These are phyloP conservation scores for Trichoderma koningiopsis DNA, from an alignment of 2,329 filamentous ascomycete species.

Conservation along the genomic window DNA sequence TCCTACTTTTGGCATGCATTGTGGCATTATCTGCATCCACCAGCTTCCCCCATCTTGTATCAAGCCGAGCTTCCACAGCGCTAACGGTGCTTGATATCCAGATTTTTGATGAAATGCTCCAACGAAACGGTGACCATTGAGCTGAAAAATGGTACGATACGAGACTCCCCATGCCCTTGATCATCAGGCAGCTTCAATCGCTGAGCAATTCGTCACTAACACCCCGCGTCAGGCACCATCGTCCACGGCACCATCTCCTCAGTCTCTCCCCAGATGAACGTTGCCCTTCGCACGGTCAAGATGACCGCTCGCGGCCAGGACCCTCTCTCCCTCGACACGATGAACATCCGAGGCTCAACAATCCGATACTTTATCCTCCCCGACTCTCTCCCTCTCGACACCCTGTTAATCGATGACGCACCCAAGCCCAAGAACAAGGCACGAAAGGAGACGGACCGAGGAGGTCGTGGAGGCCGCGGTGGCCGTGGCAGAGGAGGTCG, in stretches of 20 bases:
- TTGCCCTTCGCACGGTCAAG: slow-evolving; percentile 90
- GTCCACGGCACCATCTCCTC: slow-evolving; percentile 96
- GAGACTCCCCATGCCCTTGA: background rate
- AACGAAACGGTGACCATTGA: slow-evolving; percentile 99
- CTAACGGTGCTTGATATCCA: slow-evolving; percentile 46
- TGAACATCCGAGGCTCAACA: slow-evolving; percentile 94
- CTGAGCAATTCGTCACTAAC: slow-evolving; percentile 9
- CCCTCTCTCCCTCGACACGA: slow-evolving; percentile 84
- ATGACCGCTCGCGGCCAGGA: slow-evolving; percentile 92
- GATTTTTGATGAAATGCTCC: slow-evolving; percentile 98
- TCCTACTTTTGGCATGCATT: slow-evolving; percentile 30
- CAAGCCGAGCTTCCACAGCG: slow-evolving; percentile 28
- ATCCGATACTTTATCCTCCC: slow-evolving; percentile 97
- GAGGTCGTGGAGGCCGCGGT: slow-evolving; percentile 56
- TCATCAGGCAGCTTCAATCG: background rate
- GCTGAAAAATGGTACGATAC: slow-evolving; percentile 83
- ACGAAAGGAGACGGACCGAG: slow-evolving; percentile 77
- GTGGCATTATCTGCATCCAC: background rate
- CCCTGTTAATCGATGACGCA: slow-evolving; percentile 91
- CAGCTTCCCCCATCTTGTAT: background rate
- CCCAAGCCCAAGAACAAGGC: slow-evolving; percentile 99
- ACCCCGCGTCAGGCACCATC: slow-evolving; percentile 72
- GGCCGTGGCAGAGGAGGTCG: slow-evolving; percentile 49
- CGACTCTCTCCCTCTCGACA: slow-evolving; percentile 92
- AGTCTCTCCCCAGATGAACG: slow-evolving; percentile 98